Percentiles rank a stretch among this genome's conserved stretches.
These are phyloP conservation scores for Akanthomyces uredinophilus DNA, from an alignment of 2,329 filamentous ascomycete species.

Conservation along the genomic window DNA sequence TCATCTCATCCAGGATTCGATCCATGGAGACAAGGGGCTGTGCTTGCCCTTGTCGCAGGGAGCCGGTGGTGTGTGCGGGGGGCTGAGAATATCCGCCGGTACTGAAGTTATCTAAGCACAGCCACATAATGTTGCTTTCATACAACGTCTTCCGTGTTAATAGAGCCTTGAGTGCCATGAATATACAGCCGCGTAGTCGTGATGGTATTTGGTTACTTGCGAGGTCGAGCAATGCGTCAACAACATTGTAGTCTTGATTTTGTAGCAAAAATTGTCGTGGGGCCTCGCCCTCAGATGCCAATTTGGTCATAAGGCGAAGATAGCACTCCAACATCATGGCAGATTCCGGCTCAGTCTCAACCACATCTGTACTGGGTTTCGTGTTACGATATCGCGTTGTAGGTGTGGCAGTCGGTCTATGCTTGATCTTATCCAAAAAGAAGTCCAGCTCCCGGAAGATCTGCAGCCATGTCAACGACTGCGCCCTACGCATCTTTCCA, in stretches of 20 bases:
- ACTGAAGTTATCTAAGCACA: conserved; percentile 72
- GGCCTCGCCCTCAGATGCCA: conserved; percentile 67
- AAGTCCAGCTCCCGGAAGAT: conserved; percentile 87
- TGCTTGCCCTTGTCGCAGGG: conserved; percentile 29
- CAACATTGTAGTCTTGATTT: conserved; percentile 59
- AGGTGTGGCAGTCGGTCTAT: conserved; percentile 53
- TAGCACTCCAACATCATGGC: conserved; percentile 97
- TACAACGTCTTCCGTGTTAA: conserved; percentile 66
- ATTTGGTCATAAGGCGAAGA: conserved; percentile 76
- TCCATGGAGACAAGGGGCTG: conserved; percentile 47
- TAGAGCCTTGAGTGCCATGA: conserved; percentile 70
- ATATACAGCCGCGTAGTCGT: conserved; percentile 76
- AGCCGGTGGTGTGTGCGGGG: conserved; percentile 26
- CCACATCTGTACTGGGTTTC: conserved; percentile 59
- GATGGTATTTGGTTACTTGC: conserved; percentile 71
- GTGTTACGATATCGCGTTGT: conserved; percentile 45
- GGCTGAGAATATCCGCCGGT: conserved; percentile 48
- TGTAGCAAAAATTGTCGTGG: conserved; percentile 71
- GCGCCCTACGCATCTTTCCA: conserved; percentile 73
- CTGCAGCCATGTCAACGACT: conserved; percentile 86
- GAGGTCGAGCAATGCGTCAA: conserved; percentile 71
- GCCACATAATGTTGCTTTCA: conserved; percentile 73
- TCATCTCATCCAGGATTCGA: conserved; percentile 67
- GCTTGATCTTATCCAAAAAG: conserved; percentile 73
- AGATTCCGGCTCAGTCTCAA: conserved; percentile 83